phyloP scores from a whole-genome alignment of 2,329 filamentous ascomycete genomes.

The Aspergillus arachidicola region DNA sequence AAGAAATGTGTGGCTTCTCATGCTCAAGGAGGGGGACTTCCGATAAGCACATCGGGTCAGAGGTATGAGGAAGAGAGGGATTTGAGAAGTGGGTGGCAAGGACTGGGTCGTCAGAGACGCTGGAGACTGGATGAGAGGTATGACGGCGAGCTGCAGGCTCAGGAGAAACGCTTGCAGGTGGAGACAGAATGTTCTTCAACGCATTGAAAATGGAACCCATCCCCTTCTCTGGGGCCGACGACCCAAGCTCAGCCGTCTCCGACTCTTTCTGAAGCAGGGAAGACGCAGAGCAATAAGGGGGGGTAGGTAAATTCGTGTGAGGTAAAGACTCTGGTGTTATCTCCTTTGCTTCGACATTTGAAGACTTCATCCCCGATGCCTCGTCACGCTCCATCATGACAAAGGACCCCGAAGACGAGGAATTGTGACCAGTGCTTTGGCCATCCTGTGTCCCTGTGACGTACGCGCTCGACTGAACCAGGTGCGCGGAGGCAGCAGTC shows the following conservation, averaged over 20 bases:
- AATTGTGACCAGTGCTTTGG: conserved; percentile 28
- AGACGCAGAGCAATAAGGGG: conserved; percentile 46
- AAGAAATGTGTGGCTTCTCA: conserved; percentile 44
- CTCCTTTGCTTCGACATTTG: conserved; percentile 28
- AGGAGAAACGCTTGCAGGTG: conserved; percentile 34
- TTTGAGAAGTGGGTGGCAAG: conserved; percentile 71
- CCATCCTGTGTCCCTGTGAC: conserved; percentile 27
- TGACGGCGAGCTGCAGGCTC: conserved; percentile 45
- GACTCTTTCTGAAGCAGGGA: conserved; percentile 48
- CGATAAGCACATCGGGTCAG: conserved; percentile 48
- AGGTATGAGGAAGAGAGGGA: conserved; percentile 59
- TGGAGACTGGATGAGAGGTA: conserved; percentile 61
- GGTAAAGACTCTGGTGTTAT: conserved; percentile 32
- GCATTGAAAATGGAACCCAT: conserved; percentile 47
- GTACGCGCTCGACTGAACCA: conserved; percentile 27
- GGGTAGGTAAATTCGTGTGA: conserved; percentile 44
- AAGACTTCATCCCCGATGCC: conserved; percentile 31
- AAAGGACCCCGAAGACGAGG: conserved; percentile 44
- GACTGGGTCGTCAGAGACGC: conserved; percentile 65
- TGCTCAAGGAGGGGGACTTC: conserved; percentile 56
- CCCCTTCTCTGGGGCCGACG: conserved; percentile 40
- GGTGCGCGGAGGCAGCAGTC: conserved; percentile 28
- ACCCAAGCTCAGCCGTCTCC: conserved; percentile 44
- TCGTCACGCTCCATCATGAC: conserved; percentile 46
- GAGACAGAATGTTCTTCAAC: conserved; percentile 48